These are phyloP conservation scores for Xylaria sp. DNA, from an alignment of 2,329 filamentous ascomycete species.

Conservation along the genomic window DNA sequence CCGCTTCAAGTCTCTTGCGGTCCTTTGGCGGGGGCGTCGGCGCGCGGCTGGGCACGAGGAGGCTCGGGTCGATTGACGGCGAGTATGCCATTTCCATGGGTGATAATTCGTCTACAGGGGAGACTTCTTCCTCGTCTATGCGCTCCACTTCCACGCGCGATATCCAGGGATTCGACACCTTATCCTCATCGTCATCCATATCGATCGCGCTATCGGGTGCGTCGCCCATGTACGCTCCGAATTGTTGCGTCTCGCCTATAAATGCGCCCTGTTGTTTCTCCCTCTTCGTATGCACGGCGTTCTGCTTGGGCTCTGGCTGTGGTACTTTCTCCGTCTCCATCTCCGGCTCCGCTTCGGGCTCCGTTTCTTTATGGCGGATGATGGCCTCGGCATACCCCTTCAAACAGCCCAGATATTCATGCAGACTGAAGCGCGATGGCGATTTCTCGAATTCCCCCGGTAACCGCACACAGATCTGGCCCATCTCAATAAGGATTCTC, in stretches of 20 bases:
- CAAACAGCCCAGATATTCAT: slow-evolving; percentile 71
- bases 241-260: slow-evolving; percentile 36
- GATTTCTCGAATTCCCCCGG: slow-evolving; percentile 62
- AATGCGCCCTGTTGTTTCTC: slow-evolving; percentile 35
- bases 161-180: slow-evolving; percentile 32
- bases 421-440: slow-evolving; percentile 71
- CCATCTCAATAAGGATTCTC: slow-evolving; percentile 44
- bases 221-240: slow-evolving; percentile 44
- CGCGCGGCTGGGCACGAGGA: slow-evolving; percentile 37
- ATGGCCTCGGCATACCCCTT: slow-evolving; percentile 61
- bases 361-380: slow-evolving; percentile 32
- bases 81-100: too few species aligned
- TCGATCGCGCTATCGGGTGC: slow-evolving; percentile 51
- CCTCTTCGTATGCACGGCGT: neutral
- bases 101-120: slow-evolving; percentile 31
- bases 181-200: slow-evolving; percentile 39
- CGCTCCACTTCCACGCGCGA: slow-evolving; percentile 27
- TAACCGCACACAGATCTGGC: slow-evolving; percentile 40
- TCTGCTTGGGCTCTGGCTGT: neutral
- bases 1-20: slow-evolving; percentile 37
- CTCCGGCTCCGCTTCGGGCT: slow-evolving; percentile 24
- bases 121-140: slow-evolving; percentile 23
- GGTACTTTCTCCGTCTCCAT: neutral
- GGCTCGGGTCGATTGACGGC: slow-evolving; percentile 33
- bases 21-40: slow-evolving; percentile 44